These are phyloP conservation scores for Cryptosporidium tyzzeri DNA, from an alignment of 169 alveolate species.

Conservation along the genomic window DNA sequence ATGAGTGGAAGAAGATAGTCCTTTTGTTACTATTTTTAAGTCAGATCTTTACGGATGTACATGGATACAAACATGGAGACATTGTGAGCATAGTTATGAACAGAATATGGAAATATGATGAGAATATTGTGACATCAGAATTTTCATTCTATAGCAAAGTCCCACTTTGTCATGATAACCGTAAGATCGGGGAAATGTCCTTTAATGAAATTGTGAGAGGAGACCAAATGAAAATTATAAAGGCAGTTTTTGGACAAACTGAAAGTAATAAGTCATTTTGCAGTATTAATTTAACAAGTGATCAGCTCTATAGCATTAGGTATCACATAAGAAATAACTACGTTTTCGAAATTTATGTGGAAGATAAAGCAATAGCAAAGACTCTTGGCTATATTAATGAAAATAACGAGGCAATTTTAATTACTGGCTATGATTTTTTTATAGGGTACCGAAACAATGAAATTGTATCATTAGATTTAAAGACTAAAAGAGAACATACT, in stretches of 20 bases:
- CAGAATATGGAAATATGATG: conserved; percentile 73
- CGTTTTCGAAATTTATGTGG: conserved; percentile 54
- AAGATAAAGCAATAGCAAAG: conserved; percentile 73
- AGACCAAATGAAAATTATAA: conserved; percentile 30
- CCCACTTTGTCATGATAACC: conserved; percentile 35
- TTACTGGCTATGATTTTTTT: conserved; percentile 45
- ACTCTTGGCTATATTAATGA: conserved; percentile 44
- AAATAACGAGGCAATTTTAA: conserved; percentile 29
- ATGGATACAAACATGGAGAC: conserved; percentile 53
- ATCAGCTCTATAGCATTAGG: conserved; percentile 41
- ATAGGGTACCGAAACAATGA: conserved; percentile 50
- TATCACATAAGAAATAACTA: conserved; percentile 18
- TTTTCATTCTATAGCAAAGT: conserved; percentile 62
- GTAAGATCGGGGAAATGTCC: conserved; percentile 29
- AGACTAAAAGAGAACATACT: conserved; percentile 30
- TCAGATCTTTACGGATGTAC: neutral
- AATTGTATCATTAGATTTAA: conserved; percentile 42
- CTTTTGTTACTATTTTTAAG: neutral
- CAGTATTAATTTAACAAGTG: conserved; percentile 6
- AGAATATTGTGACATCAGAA: conserved; percentile 29
- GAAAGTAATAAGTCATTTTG: conserved; percentile 34
- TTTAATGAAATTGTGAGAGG: conserved; percentile 68
- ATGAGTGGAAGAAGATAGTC: neutral
- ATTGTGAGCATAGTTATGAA: conserved; percentile 37
- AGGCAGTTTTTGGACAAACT: conserved; percentile 18